Evolutionary conservation across 768 basidiomycete genomes (phyloP), one percentile per base, ranked within the genome.

Genomic region (Psilocybe sp.): DNA sequence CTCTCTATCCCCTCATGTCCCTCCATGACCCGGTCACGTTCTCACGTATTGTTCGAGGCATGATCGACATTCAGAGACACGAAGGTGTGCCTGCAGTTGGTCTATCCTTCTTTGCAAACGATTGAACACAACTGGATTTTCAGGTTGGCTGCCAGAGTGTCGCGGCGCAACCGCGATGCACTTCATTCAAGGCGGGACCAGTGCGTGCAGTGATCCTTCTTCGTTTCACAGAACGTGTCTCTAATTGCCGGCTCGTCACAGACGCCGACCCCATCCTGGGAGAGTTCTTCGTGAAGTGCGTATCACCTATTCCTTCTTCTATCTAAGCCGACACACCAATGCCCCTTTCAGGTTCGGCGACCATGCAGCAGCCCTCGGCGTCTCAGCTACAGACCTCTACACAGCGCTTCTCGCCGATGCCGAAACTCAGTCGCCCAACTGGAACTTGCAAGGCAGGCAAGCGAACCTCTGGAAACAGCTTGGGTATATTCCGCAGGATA

Each of bases 71-170:
- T 23, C 82, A 84, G 58, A 75, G 77, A 56, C 72, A 84, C 47
- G 82, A 85, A 76, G 84, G 81, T 77, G 32, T 8, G 50, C 47
- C 9, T 19, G 4, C 34, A 10, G 31, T 3, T 11, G 43, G 40
- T 18, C 1, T 4, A 33, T 20, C 28, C 5, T n/a, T 50, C 34
- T n/a, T 19, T 40, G 16, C 36, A 19, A 28, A 13, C 0, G 8
- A n/a, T 35, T n/a, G 13, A 12, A 28, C 8, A 37, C 12, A 48
- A 18, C 15, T 12, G 15, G 16, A 32, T 19, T 28, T 28, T 10
- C 49, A 84, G 82, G 83, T 4, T 85, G 82, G 82, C 69, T 85
- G 4, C 84, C 84, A 4, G 82, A 85, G 62, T 83, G 82, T 56
- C 75, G 84, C 46, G 78, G 77, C 40, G 75, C 81, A 3, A 79